Base-by-base conservation (phyloP, 768 basidiomycete species). In the Boletales sp. region DNA sequence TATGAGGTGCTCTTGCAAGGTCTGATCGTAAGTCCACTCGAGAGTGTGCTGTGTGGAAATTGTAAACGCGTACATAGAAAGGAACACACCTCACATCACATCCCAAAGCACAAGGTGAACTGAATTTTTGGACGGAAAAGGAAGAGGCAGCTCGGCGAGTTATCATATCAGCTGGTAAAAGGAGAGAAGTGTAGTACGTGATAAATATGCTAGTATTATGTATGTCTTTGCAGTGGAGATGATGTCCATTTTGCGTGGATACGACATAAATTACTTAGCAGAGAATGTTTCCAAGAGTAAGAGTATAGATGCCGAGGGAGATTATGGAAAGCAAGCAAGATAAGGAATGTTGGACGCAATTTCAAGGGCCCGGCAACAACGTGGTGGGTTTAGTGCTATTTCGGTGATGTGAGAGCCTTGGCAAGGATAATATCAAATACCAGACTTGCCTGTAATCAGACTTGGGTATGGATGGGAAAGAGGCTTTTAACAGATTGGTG, bases 71-170 rank as follows among this genome's bases (percentile, higher is more conserved):
- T 36, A 35, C 52, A 37, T 59, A 87, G 86, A 82, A 77, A 61
- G 85, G 81, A 9, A 80, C 83, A 1, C 83, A 82, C 39, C 74
- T 83, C 39, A 83, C 81, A 2, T 84, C 83, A 7, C 94, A 97
- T 65, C 82, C 87, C 2, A 91, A 91, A 64, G 78, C 87, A 1
- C 94, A 95, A 63, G 80, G 81, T 50, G 94, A 97, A 61, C 79
- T 93, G 36, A 82, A 81, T 5, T 92, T 85, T 66, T 97, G 93
- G 88, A 79, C 87, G 4, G 83, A 90, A 56, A 75, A 87, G 48
- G 90, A 93, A 60, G 93, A 94, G 62, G 85, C 90, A 57, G 82
- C 89, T 32, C 73, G 78, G 55, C 71, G 83, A 48, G 78, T 79
- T 60, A 78, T 84, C 35, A 68, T 83, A 48, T 63, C 73, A 35